These are phyloP conservation scores for Colletotrichum sp. DNA, from an alignment of 2,329 filamentous ascomycete species.

Conservation along the genomic window DNA sequence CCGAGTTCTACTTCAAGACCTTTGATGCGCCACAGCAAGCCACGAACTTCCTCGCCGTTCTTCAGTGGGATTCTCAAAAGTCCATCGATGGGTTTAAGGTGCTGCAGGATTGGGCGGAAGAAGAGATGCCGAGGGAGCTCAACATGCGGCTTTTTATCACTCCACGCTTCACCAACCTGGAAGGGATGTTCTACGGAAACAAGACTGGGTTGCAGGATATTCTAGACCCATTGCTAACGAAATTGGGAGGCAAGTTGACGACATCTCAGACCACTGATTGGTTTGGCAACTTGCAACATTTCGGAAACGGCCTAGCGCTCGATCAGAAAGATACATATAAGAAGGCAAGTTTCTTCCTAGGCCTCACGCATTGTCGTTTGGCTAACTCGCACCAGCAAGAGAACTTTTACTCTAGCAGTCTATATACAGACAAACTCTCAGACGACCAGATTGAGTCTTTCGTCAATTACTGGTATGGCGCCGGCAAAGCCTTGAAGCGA, in stretches of 20 bases:
- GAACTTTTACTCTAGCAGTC: slow-evolving; percentile 31
- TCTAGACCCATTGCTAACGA: slow-evolving; percentile 25
- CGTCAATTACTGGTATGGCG: slow-evolving; percentile 29
- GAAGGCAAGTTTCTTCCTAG: background rate
- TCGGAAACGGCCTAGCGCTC: slow-evolving; percentile 32
- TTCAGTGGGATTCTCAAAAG: slow-evolving; percentile 5
- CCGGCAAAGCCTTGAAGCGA: slow-evolving; percentile 24
- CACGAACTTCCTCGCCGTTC: slow-evolving; percentile 30
- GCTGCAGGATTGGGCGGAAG: slow-evolving; percentile 27
- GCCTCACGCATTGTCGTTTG: background rate
- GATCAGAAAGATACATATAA: slow-evolving; percentile 32
- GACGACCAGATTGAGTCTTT: slow-evolving; percentile 25
- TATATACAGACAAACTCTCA: slow-evolving; percentile 30
- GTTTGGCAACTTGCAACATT: slow-evolving; percentile 36
- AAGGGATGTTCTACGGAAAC: slow-evolving; percentile 33
- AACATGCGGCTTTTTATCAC: slow-evolving; percentile 31
- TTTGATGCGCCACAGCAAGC: slow-evolving; percentile 36
- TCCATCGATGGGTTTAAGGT: background rate
- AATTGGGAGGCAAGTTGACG: slow-evolving; percentile 31
- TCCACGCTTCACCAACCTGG: slow-evolving; percentile 24
- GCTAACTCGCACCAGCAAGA: slow-evolving; percentile 23
- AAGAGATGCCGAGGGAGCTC: slow-evolving; percentile 24
- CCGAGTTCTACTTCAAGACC: slow-evolving; percentile 41
- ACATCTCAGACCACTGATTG: slow-evolving; percentile 32
- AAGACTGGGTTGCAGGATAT: slow-evolving; percentile 12